phyloP scores from a whole-genome alignment of 2,329 filamentous ascomycete species.

The Diaporthe batatas region DNA sequence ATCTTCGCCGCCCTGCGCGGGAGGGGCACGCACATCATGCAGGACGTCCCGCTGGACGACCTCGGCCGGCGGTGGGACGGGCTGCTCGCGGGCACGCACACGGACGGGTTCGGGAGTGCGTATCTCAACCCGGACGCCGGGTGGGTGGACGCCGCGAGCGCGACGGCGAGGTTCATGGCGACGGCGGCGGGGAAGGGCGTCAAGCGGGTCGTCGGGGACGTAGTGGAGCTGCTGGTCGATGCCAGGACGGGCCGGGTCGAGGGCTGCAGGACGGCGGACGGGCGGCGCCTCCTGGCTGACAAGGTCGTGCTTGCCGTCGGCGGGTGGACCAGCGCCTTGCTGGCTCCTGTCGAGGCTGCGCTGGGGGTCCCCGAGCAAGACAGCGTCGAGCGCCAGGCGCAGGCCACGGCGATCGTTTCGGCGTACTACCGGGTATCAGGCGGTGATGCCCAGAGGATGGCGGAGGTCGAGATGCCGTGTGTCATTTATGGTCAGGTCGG shows the following conservation, averaged over 20 bases:
- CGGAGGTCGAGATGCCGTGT: conserved; percentile 13
- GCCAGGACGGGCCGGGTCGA: conserved; percentile 8
- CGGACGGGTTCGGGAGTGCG: not conserved
- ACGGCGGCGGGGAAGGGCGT: not conserved
- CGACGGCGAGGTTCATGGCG: conserved; percentile 13
- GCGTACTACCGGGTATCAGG: conserved; percentile 18
- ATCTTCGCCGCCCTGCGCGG: conserved; percentile 22
- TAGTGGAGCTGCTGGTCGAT: conserved; percentile 11
- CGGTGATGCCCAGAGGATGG: not conserved
- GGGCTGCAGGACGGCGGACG: conserved; percentile 18
- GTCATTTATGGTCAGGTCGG: conserved; percentile 32
- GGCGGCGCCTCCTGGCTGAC: not conserved
- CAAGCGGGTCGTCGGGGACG: not conserved
- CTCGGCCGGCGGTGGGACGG: not conserved
- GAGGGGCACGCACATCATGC: conserved; percentile 31
- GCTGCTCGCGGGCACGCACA: not conserved
- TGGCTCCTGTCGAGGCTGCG: conserved; percentile 26
- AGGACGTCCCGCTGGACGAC: not conserved
- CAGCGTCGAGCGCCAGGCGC: conserved; percentile 31
- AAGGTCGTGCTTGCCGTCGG: conserved; percentile 32
- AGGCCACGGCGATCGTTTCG: conserved; percentile 33
- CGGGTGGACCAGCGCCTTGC: conserved; percentile 28
- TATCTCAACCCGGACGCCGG: conserved; percentile 15
- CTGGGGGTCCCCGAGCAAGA: conserved; percentile 23
- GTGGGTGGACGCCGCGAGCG: conserved; percentile 13